Evolutionary conservation across 768 basidiomycete genomes (phyloP).

Genomic region (Calocera cornea): DNA sequence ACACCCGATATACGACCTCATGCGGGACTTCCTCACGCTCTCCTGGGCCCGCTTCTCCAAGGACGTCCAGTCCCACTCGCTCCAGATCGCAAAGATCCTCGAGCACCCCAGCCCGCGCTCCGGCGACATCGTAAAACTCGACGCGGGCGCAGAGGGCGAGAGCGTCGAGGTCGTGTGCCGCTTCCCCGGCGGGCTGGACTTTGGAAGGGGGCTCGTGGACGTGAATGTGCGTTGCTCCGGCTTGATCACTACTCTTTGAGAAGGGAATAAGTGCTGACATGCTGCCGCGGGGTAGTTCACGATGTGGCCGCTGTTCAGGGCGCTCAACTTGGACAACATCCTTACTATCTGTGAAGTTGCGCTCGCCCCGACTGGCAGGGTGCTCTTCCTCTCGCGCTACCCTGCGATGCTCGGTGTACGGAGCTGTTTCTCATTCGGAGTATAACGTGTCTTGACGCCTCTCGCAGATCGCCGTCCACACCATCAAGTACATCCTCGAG

Average conservation of each 20-base stretch:
- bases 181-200: constrained; percentile 87
- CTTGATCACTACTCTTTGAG: too few relatives aligned
- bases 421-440: constrained; percentile 4
- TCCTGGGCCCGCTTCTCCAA: constrained; percentile 91
- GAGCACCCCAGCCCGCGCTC: constrained; percentile 60
- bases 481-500: constrained; percentile 83
- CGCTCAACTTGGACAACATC: constrained; percentile 84
- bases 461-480: constrained; percentile 66
- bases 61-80: constrained; percentile 82
- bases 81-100: constrained; percentile 34
- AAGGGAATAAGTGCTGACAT: too few relatives aligned
- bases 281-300: constrained; percentile 38
- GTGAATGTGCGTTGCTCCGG: constrained; percentile 39
- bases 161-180: constrained; percentile 73
- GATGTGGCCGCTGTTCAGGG: constrained; percentile 93
- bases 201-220: constrained; percentile 78
- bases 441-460: constrained; percentile 6
- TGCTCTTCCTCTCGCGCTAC: constrained; percentile 79
- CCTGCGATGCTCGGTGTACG: constrained; percentile 79
- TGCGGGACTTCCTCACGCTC: constrained; percentile 91
- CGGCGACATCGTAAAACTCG: constrained; percentile 73
- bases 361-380: constrained; percentile 69
- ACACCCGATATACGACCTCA: constrained; percentile 86
- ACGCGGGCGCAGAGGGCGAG: constrained; percentile 47
- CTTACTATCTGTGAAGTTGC: constrained; percentile 90